Evolutionary conservation across 1,284 basidiomycete species (phyloP).

Genomic region (Prillingera fragicola): DNA sequence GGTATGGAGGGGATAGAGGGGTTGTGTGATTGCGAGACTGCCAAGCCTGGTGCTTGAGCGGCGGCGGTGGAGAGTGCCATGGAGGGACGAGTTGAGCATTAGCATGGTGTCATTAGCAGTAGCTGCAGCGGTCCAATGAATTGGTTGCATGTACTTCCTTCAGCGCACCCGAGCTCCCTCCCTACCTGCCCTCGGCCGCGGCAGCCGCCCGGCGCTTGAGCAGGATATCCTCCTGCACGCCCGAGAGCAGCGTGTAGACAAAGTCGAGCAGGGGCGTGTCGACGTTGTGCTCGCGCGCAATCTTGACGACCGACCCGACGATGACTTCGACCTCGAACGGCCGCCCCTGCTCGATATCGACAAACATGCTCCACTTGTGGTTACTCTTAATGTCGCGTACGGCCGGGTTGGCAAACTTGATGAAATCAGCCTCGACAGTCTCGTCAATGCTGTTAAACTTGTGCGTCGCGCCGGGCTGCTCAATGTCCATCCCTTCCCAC

Average conservation of each 20-base stretch:
- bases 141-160: no score
- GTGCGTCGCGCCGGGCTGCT: constrained; percentile 24
- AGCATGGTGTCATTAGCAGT: no score
- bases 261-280: constrained; percentile 30
- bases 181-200: no score
- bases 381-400: constrained; percentile 12
- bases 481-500: constrained; percentile 31
- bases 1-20: no score
- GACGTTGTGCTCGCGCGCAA: constrained; percentile 28
- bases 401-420: constrained; percentile 3
- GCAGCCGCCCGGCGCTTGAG: no score
- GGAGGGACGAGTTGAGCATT: no score
- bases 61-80: no score
- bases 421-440: neutral
- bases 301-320: constrained; percentile 34
- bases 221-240: constrained; percentile 25
- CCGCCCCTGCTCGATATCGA: constrained; percentile 41
- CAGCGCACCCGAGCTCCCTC: no score
- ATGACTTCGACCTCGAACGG: constrained; percentile 48
- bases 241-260: constrained; percentile 37
- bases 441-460: neutral
- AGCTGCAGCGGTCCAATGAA: no score
- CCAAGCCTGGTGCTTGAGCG: no score
- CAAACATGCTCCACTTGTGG: constrained; percentile 42
- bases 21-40: no score